A percentile compares a stretch with the other conserved stretches of the same genome.
Evolutionary conservation across 257 asterid genomes (phyloP).

Genomic region (Solanum corneliomulleri): DNA sequence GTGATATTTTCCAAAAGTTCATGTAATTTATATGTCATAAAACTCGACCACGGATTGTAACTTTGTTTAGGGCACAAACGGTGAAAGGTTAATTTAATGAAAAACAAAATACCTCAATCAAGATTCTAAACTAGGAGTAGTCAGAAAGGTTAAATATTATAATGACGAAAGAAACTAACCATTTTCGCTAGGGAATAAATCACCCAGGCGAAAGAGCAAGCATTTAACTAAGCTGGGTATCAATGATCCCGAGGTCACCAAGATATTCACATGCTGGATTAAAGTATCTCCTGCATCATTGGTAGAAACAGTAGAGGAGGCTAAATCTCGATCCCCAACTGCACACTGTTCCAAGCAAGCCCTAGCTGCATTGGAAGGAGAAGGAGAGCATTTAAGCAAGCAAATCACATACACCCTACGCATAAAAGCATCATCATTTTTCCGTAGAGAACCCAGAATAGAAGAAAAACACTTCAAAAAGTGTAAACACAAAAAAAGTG

Average conservation of each 20-base stretch:
- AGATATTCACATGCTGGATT: constrained; percentile 53
- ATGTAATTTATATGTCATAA: not conserved
- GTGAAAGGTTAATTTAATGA: not conserved
- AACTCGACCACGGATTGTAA: not conserved
- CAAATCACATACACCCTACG: not conserved
- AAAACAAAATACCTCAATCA: not conserved
- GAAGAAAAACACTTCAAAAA: not conserved
- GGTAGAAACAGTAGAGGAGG: constrained; percentile 13
- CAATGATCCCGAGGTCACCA: constrained; percentile 87
- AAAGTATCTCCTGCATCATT: constrained; percentile 2
- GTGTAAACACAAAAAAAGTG: not conserved
- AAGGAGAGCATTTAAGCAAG: not conserved
- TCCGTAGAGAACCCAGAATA: not conserved
- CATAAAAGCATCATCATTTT: not conserved
- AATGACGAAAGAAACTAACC: constrained; percentile 37
- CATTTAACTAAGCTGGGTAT: constrained; percentile 93
- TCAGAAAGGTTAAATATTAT: not conserved
- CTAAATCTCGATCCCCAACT: constrained; percentile 24
- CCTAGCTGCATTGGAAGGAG: constrained; percentile 42
- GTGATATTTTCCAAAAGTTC: not conserved
- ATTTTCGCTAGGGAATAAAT: constrained; percentile 46
- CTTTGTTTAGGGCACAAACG: not conserved
- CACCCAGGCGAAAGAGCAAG: constrained; percentile 63
- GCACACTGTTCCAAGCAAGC: constrained; percentile 81
- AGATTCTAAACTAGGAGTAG: not conserved